Evolutionary conservation across 1,284 basidiomycete species (phyloP).

Genomic region (Rhodotorula sp.): DNA sequence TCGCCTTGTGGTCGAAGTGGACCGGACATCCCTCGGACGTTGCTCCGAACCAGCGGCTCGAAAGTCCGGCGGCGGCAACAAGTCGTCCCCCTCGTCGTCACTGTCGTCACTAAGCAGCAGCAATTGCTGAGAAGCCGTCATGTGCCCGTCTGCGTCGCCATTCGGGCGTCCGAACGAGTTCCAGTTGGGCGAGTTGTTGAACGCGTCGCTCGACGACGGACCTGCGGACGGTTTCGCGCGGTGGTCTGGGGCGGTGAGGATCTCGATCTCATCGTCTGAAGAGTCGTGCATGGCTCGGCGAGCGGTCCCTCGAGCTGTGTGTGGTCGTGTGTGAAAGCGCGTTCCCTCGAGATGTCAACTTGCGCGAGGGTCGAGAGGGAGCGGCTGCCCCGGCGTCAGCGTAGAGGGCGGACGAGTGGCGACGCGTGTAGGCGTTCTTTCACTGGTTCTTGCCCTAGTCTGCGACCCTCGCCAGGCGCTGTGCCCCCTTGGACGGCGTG

Average conservation of each 20-base stretch:
- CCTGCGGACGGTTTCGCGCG: neutral
- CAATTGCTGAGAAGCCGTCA: neutral
- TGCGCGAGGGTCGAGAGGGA: neutral
- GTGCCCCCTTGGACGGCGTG: too few species aligned
- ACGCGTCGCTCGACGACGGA: too few species aligned
- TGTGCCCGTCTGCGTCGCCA: too few species aligned
- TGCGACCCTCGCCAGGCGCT: too few species aligned
- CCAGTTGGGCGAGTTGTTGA: neutral
- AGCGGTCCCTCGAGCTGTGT: neutral
- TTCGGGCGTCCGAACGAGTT: too few species aligned
- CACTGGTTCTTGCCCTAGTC: too few species aligned
- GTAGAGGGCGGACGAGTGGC: too few species aligned
- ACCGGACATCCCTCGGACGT: neutral
- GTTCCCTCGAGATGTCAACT: neutral
- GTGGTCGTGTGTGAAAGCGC: neutral
- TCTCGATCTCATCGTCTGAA: slow-evolving; percentile 10
- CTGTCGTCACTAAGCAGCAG: slow-evolving; percentile 24
- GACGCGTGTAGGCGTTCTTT: too few species aligned
- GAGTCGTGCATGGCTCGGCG: neutral
- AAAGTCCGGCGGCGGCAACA: neutral
- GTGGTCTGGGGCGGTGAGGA: neutral
- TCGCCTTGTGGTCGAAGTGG: rapidly evolving
- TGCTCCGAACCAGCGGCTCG: neutral
- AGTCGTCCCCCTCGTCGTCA: slow-evolving; percentile 13
- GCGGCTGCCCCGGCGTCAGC: too few species aligned